Percentiles rank a stretch among this genome's conserved stretches.
phyloP scores from a whole-genome alignment of 148 eudicot genomes.

The Salicornia ramosissima region DNA sequence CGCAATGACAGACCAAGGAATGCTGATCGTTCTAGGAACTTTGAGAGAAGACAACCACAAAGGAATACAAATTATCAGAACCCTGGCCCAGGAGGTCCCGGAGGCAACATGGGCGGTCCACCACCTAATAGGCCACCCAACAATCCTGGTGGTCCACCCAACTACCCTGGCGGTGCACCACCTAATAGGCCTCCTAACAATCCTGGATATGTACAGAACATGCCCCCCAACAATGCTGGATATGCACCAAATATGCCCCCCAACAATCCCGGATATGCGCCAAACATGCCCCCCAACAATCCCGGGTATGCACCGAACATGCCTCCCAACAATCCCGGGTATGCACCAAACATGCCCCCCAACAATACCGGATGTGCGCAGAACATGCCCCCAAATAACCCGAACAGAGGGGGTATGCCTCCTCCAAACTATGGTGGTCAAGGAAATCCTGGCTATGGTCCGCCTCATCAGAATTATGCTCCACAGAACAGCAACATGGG shows the following conservation, averaged over 20 bases:
- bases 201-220: slow-evolving; percentile 10
- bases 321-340: slow-evolving; percentile 20
- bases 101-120: slow-evolving; percentile 21
- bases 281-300: slow-evolving; percentile 17
- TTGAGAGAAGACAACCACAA: slow-evolving; percentile 55
- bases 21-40: slow-evolving; percentile 80
- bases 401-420: slow-evolving; percentile 4
- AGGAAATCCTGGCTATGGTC: slow-evolving; percentile 8
- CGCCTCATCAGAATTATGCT: slow-evolving; percentile 33
- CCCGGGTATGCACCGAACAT: slow-evolving; percentile 10
- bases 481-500: slow-evolving; percentile 31
- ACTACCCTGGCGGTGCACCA: slow-evolving; percentile 27
- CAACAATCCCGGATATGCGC: slow-evolving; percentile 20
- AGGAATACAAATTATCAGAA: slow-evolving; percentile 6
- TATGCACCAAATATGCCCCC: slow-evolving; percentile 20
- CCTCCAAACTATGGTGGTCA: slow-evolving; percentile 16
- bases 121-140: neutral
- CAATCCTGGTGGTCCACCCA: slow-evolving; percentile 25
- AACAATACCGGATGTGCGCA: slow-evolving; percentile 20
- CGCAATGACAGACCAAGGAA: slow-evolving; percentile 92
- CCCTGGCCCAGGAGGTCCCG: slow-evolving; percentile 1
- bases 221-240: slow-evolving; percentile 23
- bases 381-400: slow-evolving; percentile 17
- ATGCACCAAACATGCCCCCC: slow-evolving; percentile 22
- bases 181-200: slow-evolving; percentile 12